Base-by-base conservation (phyloP, 345 rosid species). In the Citrus glauca region DNA sequence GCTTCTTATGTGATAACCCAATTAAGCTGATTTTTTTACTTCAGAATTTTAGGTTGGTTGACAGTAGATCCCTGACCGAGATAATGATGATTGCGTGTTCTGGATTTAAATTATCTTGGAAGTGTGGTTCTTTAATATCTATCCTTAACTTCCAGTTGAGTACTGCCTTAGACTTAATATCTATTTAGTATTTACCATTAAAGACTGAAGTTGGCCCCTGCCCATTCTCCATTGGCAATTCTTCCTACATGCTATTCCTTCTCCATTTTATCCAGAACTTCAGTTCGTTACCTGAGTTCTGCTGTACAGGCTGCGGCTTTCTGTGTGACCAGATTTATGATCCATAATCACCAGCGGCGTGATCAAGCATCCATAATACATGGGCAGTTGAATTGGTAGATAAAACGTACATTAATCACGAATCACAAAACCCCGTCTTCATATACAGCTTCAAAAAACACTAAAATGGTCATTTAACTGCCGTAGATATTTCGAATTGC, bases 351-450 rank as follows among this genome's bases (percentile, higher is more conserved):
- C 62, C 62, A 59, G 4, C 13, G 13, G 62, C 62, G 1, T 20
- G 25, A 7, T 57, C 25, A n/a, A 28, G 17, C 24, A 38, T 25
- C 2, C 27, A 20, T 22, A 4, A n/a, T 53, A 22, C 13, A 19
- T 2, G 59, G 25, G 7, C 57, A 6, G 55, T 63, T 50, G 72
- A 66, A 76, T 66, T 55, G 79, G 79, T 66, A 33, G 79, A 76
- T 66, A 13, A 13, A 45, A 45, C 17, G 50, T 13, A 3, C 50
- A 13, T 3, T 45, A 45, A 3, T 45, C 16, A 11, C 50, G 14
- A 45, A 45, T 17, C 57, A 17, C 8, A 27, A 37, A 40, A 25
- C 59, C 19, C 17, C 55, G 10, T 10, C 2, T 59, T 25, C 13
- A 59, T 6, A 6, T 0, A 45, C 50, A 13, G 1, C 14, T 13